Percentiles rank a stretch among this genome's conserved stretches.
Conservation (phyloP, 2,329 filamentous ascomycete species). For the Sordariomycetes sp. region DNA sequence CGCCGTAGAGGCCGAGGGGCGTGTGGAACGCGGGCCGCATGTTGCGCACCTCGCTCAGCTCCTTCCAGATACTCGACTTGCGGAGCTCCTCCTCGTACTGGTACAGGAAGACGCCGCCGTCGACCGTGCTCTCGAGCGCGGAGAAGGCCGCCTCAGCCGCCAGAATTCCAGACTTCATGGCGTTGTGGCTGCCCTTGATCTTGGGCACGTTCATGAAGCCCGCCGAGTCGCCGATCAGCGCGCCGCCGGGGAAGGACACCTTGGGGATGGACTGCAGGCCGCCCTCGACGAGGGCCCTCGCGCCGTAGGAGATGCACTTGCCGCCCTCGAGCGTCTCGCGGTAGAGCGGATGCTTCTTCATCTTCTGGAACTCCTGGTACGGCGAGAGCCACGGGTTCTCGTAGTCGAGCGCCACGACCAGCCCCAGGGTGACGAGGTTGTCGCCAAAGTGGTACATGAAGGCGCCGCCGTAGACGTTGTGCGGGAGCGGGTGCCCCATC, state of each 20-base stretch:
- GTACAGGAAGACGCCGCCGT: conserved; percentile 76
- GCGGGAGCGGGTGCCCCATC: conserved; percentile 81
- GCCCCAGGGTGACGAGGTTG: conserved; percentile 82
- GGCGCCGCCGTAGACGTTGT: conserved; percentile 88
- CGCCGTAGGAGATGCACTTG: conserved; percentile 94
- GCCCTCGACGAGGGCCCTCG: conserved; percentile 81
- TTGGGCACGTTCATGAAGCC: conserved; percentile 97
- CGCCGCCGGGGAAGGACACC: conserved; percentile 89
- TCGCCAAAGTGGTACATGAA: conserved; percentile 99
- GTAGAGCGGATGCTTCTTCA: conserved; percentile 96
- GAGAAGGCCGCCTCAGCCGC: conserved; percentile 82
- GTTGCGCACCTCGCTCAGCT: conserved; percentile 89
- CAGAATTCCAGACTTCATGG: conserved; percentile 95
- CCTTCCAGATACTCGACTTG: conserved; percentile 81
- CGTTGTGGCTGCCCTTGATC: conserved; percentile 95
- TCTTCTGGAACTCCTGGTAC: conserved; percentile 93
- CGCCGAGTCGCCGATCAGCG: conserved; percentile 88
- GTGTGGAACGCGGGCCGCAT: conserved; percentile 92
- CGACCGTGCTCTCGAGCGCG: conserved; percentile 48
- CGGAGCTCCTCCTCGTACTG: conserved; percentile 87
- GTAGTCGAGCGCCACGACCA: conserved; percentile 92
- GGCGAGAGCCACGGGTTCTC: conserved; percentile 93
- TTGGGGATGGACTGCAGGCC: conserved; percentile 97
- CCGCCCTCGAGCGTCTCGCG: conserved; percentile 78
- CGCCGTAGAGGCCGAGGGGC: conserved; percentile 77